These are phyloP conservation scores for Ophiostoma sp. DNA, from an alignment of 2,329 filamentous ascomycete genomes.

Conservation along the genomic window DNA sequence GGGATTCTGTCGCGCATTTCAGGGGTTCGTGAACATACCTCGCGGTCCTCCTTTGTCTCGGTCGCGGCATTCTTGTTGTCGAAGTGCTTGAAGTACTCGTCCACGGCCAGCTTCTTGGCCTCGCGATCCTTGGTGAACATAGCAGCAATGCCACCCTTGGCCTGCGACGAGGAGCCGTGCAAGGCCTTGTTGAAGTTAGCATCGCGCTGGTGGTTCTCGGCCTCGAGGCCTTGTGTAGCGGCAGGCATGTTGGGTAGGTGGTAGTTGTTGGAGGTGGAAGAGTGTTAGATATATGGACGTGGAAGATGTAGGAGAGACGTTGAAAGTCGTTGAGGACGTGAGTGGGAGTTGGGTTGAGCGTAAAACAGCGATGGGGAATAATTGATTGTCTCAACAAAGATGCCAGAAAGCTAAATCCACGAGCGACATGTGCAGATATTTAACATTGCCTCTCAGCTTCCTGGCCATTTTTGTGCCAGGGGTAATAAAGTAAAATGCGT, in stretches of 20 bases:
- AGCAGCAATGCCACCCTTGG: constrained; percentile 72
- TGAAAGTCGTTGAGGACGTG: not conserved
- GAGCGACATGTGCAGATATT: constrained; percentile 22
- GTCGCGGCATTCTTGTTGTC: constrained; percentile 70
- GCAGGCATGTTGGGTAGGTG: constrained; percentile 18
- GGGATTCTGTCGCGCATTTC: not conserved
- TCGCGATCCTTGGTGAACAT: constrained; percentile 78
- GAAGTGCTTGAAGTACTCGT: constrained; percentile 87
- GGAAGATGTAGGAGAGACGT: not conserved
- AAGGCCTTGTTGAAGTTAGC: constrained; percentile 86
- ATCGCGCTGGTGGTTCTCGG: constrained; percentile 82
- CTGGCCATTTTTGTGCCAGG: constrained; percentile 24
- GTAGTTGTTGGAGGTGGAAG: not conserved
- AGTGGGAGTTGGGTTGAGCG: not conserved
- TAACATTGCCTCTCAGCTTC: constrained; percentile 11
- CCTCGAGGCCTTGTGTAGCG: constrained; percentile 58
- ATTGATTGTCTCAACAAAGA: constrained; percentile 9
- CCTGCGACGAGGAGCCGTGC: constrained; percentile 71
- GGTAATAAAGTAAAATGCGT: constrained; percentile 24
- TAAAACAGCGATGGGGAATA: not conserved
- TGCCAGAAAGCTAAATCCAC: not conserved
- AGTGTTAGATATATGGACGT: not conserved
- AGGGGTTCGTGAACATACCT: constrained; percentile 56
- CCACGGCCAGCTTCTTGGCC: constrained; percentile 61
- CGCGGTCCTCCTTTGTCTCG: constrained; percentile 81